These are phyloP conservation scores for Diphasiastrum complanatum DNA, from an alignment of 83 land plant species.

Conservation along the genomic window DNA sequence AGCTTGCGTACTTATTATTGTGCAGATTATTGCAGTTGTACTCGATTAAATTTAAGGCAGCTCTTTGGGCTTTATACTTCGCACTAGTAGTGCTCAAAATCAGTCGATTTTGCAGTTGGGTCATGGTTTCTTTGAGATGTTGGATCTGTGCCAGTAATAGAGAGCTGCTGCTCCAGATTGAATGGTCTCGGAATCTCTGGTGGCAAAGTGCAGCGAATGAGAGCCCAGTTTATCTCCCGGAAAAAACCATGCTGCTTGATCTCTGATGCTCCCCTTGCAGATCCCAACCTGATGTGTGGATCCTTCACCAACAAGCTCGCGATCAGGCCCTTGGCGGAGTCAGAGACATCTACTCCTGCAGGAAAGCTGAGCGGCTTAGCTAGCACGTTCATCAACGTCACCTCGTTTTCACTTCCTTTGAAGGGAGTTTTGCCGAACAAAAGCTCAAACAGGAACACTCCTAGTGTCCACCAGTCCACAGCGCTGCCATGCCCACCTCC, in stretches of 20 bases:
- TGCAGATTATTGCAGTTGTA: no score
- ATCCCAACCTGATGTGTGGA: conserved; percentile 25
- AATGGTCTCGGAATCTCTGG: conserved; percentile 29
- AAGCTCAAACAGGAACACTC: conserved; percentile 11
- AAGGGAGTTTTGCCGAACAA: conserved; percentile 11
- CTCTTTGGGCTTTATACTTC: no score
- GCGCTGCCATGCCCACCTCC: conserved; percentile 19
- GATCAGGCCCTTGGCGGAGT: background rate
- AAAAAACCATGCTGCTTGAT: conserved; percentile 29
- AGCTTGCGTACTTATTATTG: no score
- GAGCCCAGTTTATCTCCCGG: conserved; percentile 35
- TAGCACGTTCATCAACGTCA: conserved; percentile 8
- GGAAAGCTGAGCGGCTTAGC: conserved; percentile 15
- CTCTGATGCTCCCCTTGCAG: conserved; percentile 29
- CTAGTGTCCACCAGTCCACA: conserved; percentile 23
- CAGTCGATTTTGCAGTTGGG: no score
- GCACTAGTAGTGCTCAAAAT: no score
- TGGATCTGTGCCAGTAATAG: no score
- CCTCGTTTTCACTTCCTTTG: conserved; percentile 4
- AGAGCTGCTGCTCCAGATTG: no score
- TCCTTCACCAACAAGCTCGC: conserved; percentile 23
- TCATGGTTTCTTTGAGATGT: no score
- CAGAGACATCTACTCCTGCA: background rate
- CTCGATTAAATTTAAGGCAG: no score
- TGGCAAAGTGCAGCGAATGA: conserved; percentile 29